Percentiles rank a stretch among this genome's conserved stretches.
These are phyloP conservation scores for Naematelia aurantialba DNA, from an alignment of 768 basidiomycete species.

Conservation along the genomic window DNA sequence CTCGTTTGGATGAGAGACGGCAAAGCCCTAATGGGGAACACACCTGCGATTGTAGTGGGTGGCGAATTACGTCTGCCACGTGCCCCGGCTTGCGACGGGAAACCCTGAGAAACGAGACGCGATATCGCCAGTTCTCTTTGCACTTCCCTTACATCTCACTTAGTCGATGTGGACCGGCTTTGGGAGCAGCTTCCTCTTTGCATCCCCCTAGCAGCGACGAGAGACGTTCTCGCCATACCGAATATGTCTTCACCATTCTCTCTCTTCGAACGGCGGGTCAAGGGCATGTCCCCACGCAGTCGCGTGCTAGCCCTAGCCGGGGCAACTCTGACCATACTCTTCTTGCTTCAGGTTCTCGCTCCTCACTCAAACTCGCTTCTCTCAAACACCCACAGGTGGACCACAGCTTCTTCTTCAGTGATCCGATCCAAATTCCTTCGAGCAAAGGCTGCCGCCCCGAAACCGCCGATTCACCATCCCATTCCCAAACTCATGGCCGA, in stretches of 20 bases:
- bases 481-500: constrained; percentile 50
- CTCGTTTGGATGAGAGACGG: too few relatives aligned
- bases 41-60: too few relatives aligned
- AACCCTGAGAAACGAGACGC: too few relatives aligned
- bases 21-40: too few relatives aligned
- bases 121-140: too few relatives aligned
- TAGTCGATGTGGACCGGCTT: too few relatives aligned
- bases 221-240: not conserved
- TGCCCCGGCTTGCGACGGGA: too few relatives aligned
- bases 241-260: not conserved
- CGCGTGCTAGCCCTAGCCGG: not conserved
- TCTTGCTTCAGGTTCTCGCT: not conserved
- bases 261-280: not conserved
- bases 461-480: constrained; percentile 48
- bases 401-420: constrained; percentile 42
- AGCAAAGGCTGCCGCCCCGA: constrained; percentile 32
- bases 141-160: too few relatives aligned
- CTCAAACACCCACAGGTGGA: constrained; percentile 35
- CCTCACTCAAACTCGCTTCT: not conserved
- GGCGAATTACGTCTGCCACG: too few relatives aligned
- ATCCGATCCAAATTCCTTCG: constrained; percentile 45
- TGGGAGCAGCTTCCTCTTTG: too few relatives aligned
- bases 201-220: not conserved
- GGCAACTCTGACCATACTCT: not conserved
- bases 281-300: not conserved